Base-by-base conservation (phyloP, 306 rosid genomes). In the Cyclanthera cordifolia region DNA sequence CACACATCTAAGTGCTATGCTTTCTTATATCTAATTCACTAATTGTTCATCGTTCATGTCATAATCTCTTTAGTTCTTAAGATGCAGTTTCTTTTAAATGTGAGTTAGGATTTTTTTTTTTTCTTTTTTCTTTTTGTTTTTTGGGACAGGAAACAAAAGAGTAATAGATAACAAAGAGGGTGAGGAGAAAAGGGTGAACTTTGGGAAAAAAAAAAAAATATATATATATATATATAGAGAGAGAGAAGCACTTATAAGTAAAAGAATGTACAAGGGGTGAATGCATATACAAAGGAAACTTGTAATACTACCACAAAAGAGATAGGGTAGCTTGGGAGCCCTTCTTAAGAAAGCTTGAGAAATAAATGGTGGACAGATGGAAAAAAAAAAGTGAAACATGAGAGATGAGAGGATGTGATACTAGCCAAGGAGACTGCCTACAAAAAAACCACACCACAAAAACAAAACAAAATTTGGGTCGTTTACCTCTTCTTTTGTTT, bases 351-450 rank as follows among this genome's bases (percentile, higher is more conserved):
- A 34, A 34, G 41, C 8, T 34, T 34, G 41, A 34, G 41, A 34
- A 34, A 34, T 6, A 5, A 34, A 34, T 34, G 41, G 41, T 34
- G 41, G 41, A 34, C n/a, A 34, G 41, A 6, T 34, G 7, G 41
- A 9, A 9, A 34, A 34, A 34, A 34, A n/a, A 34, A 34, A 34
- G 19, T 27, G 63, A 41, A 53, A 23, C 63, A 56, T 56, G 63
- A 56, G 63, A 56, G 63, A 56, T 56, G 6, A 56, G 63, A 56
- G 41, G 39, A 20, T 13, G 63, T 27, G 37, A 12, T 13, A 30
- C 27, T 64, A 64, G 69, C 53, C 69, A 64, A 64, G 69, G 69
- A 64, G 69, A 64, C 69, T 10, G 53, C 69, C 69, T 64, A 11
- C 53, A 41, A 21, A 13, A 21, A 13, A 41, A 41, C 32, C 39